Base-by-base conservation (phyloP, 202 grass and related monocot species). In the Zizania palustris region DNA sequence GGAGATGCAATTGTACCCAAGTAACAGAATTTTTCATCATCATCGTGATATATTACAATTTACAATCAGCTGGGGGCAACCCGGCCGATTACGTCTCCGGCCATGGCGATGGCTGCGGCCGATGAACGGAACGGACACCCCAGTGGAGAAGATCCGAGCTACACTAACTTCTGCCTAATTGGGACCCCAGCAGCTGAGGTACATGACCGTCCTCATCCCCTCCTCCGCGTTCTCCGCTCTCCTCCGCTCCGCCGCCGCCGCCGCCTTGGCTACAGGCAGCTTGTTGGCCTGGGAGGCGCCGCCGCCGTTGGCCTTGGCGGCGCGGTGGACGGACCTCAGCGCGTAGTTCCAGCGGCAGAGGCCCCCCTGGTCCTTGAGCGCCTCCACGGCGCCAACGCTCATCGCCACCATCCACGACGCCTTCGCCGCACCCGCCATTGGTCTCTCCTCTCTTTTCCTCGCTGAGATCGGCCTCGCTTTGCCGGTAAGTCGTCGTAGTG, bases 101-200 rank as follows among this genome's bases (percentile, higher is more conserved):
- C 72, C 9, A 44, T 43, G 72, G 16, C 72, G 6, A 44, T 43
- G 72, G 64, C 6, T 19, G 71, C 15, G 20, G n/a, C 5, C 7
- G 5, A 5, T 14, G 16, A 50, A 45, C 18, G 13, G 2, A 19
- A 6, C 15, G 59, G 9, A 38, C 18, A 7, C 4, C 6, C 12
- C 12, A 12, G 8, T 21, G 36, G 53, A 15, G 44, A 7, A 54
- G 50, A 49, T 49, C 50, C 46, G 45, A 50, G 22, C 3, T 20
- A 49, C 46, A 14, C 46, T 8, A 37, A 39, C 45, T 0, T 48
- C 4, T 13, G 13, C 12, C 21, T 89, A 90, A 60, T 90, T 87
- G 4, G 82, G 85, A 0, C 84, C 86, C 84, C 86, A 96, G 63
- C 78, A 85, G 65, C 84, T 87, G 67, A 90, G 59, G 63, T 85